phyloP scores from a whole-genome alignment of 2,329 filamentous ascomycete genomes.

The Lanzia echinophila region DNA sequence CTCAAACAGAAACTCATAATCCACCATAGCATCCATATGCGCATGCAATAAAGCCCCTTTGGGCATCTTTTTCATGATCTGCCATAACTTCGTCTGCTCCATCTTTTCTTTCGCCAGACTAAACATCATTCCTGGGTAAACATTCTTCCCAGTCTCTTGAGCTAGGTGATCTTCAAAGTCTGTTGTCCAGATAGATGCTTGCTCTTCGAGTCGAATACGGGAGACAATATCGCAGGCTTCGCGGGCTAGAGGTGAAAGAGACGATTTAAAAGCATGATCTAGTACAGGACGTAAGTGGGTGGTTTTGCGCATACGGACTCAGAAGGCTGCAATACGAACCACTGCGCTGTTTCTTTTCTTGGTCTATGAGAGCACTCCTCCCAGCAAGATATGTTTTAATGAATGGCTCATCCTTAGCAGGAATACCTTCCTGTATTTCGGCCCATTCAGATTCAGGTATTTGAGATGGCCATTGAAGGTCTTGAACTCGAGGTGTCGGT shows the following conservation, averaged over 20 bases:
- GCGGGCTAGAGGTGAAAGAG: slow-evolving; percentile 70
- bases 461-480: slow-evolving; percentile 26
- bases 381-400: slow-evolving; percentile 76
- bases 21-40: slow-evolving; percentile 86
- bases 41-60: slow-evolving; percentile 84
- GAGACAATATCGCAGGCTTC: slow-evolving; percentile 75
- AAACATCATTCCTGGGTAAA: slow-evolving; percentile 93
- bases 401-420: slow-evolving; percentile 60
- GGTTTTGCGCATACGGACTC: slow-evolving; percentile 23
- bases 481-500: slow-evolving; percentile 20
- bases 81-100: slow-evolving; percentile 78
- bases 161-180: slow-evolving; percentile 65
- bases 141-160: slow-evolving; percentile 52
- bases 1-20: slow-evolving; percentile 72
- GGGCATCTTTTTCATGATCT: slow-evolving; percentile 77
- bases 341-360: slow-evolving; percentile 78
- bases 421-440: slow-evolving; percentile 50
- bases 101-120: slow-evolving; percentile 77
- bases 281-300: slow-evolving; percentile 22
- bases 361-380: slow-evolving; percentile 65
- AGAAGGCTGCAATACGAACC: slow-evolving; percentile 42
- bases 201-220: slow-evolving; percentile 72
- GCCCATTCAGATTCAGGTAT: slow-evolving; percentile 50
- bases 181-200: slow-evolving; percentile 67
- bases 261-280: slow-evolving; percentile 66